Evolutionary conservation across 2,329 filamentous ascomycete species (phyloP).

Genomic region (Eutypella sp.): DNA sequence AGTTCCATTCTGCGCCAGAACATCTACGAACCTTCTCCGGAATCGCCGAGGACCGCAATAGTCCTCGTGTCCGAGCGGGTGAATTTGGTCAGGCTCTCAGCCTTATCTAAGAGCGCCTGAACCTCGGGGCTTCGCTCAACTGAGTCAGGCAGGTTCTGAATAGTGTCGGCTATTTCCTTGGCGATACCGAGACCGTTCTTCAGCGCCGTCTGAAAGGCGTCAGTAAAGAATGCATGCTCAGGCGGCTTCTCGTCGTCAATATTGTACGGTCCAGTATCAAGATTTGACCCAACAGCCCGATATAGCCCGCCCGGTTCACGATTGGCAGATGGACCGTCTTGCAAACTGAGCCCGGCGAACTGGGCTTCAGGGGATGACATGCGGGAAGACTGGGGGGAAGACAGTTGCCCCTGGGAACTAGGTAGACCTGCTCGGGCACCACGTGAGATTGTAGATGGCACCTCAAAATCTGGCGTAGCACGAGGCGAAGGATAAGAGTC

Average conservation of each 20-base stretch:
- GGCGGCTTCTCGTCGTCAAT: background rate
- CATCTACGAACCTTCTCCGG: background rate
- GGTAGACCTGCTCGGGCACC: too few relatives aligned
- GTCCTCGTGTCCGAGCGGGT: background rate
- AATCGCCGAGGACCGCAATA: slow-evolving; percentile 1
- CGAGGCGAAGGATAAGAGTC: background rate
- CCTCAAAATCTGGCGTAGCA: too few relatives aligned
- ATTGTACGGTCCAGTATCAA: background rate
- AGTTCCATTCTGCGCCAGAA: too few relatives aligned
- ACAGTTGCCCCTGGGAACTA: too few relatives aligned
- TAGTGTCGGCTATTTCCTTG: background rate
- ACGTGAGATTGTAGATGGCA: too few relatives aligned
- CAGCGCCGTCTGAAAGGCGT: background rate
- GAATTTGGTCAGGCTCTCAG: background rate
- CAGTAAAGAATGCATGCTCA: background rate
- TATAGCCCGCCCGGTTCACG: background rate
- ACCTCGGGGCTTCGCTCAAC: background rate
- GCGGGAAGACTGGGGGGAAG: background rate
- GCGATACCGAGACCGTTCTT: background rate
- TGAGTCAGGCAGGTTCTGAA: background rate
- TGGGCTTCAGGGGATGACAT: background rate
- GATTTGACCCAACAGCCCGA: background rate
- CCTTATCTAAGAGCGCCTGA: background rate
- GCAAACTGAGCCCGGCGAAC: background rate
- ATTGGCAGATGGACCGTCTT: background rate